These are phyloP conservation scores for Exserohilum rostratum DNA, from an alignment of 2,329 filamentous ascomycete genomes.

Conservation along the genomic window DNA sequence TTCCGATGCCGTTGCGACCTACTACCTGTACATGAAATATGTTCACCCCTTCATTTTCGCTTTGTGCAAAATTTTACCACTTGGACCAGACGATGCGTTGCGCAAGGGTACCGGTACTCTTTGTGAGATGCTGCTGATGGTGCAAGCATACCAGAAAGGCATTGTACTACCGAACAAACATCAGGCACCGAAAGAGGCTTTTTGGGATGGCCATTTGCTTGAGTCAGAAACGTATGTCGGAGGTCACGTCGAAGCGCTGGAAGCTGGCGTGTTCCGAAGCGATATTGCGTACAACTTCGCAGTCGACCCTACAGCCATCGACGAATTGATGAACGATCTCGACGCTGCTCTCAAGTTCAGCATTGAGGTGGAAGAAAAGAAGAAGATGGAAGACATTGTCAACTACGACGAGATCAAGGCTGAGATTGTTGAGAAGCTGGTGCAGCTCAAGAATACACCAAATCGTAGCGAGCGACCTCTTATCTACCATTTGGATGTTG, in stretches of 20 bases:
- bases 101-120: conserved; percentile 96
- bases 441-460: conserved; percentile 77
- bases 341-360: conserved; percentile 90
- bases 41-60: conserved; percentile 99
- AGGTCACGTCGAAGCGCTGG: conserved; percentile 98
- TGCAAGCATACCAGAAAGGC: conserved; percentile 89
- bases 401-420: conserved; percentile 70
- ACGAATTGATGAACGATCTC: conserved; percentile 84
- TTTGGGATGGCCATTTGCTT: conserved; percentile 94
- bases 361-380: conserved; percentile 60
- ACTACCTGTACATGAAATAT: conserved; percentile 99
- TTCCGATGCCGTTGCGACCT: conserved; percentile 97
- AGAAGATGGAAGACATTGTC: conserved; percentile 57
- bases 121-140: conserved; percentile 99
- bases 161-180: conserved; percentile 98
- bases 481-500: conserved; percentile 98
- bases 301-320: conserved; percentile 85
- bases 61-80: conserved; percentile 91
- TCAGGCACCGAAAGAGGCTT: conserved; percentile 84
- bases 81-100: conserved; percentile 89
- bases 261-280: conserved; percentile 93
- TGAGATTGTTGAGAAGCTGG: conserved; percentile 76
- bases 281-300: conserved; percentile 95
- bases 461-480: conserved; percentile 84
- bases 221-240: conserved; percentile 98